Base-by-base conservation (phyloP, 345 rosid species). In the Pseudoturritis turrita region DNA sequence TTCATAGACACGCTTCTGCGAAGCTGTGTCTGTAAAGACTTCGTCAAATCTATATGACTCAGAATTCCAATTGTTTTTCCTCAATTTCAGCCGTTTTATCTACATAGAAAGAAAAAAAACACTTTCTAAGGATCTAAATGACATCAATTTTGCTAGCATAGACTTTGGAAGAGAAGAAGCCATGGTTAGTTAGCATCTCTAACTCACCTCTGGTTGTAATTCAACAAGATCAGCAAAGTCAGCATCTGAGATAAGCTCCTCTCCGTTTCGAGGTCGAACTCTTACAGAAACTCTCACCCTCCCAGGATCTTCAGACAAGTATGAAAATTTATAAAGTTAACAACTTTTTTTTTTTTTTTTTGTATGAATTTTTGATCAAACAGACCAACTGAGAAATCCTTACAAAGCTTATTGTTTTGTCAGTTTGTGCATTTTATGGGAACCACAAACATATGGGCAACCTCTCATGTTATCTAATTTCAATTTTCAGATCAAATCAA, bases 1-100 rank as follows among this genome's bases (percentile, higher is more conserved):
- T 79, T 94, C 96, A 74, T 90, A 90, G 11, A 94, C 96, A 40
- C 97, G 95, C 73, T 85, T 94, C 70, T 94, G 97, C 19, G 97
- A 90, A 79, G 96, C 91, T 61, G 86, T 79, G 37, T 90, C 96
- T 3, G 90, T 73, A 47, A 90, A 87, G 41, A 90, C 85, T 76
- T 90, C 95, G 29, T 90, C 98, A 33, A 94, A 94, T 82, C 65
- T 83, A 65, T 89, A 94, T 2, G 96, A 85, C 75, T 90, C 98
- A 65, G 92, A 83, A 51, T 72, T 89, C 98, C 97, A 94, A 74
- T 89, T 90, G 84, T 90, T 89, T 79, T 91, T 90, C 39, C 84
- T 85, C 82, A 94, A 74, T 80, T 86, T 94, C 50, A 94, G 82
- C 80, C 91, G 73, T 76, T 88, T 94, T 70, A 90, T 70, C 98